Base-by-base conservation (phyloP, 179 eudicot genomes). In the Gypsophila paniculata region DNA sequence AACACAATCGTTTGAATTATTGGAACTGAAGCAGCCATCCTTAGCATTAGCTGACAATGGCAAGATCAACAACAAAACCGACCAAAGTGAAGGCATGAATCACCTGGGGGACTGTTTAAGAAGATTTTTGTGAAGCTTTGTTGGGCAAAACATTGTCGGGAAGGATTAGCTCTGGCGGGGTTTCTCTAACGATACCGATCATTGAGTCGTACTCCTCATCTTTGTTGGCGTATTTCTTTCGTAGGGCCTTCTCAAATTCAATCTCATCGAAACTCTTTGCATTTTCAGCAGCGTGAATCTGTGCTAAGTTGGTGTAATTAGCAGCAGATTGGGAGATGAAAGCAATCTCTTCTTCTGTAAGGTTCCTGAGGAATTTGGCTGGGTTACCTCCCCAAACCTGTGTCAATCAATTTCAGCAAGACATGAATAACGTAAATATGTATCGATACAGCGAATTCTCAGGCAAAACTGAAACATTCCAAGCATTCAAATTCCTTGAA, bases 311-410 rank as follows among this genome's bases (percentile, higher is more conserved):
- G 10, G 85, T 42, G 66, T 92, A 92, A 71, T 90, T 88, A 21
- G 76, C 29, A 39, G 98, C 98, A 17, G 95, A 90, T 66, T 86
- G 82, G n/a, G 92, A 77, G 60, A 92, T 90, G 85, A 88, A 90
- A 34, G 92, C 88, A 49, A 85, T 84, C 81, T 92, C 98, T 65
- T 92, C 92, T 68, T 86, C 90, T 48, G 92, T 88, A 63, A 92
- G 91, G 76, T 92, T 90, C 82, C 96, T 86, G 70, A 86, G 62
- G 75, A 87, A 92, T 77, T 79, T 92, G 54, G 98, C 96, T 7
- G 98, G 98, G 68, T 90, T 92, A 26, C 98, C 98, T 76, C 86
- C 98, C 98, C 98, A 92, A 11, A 92, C 88, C 98, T 92, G 85
- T 73, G 26, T 79, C 44, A 39, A 69, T 25, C 49, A 61, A 72